Percentiles rank a stretch among this genome's conserved stretches.
Conservation (phyloP, 2,329 filamentous ascomycete species). For the Talaromyces amestolkiae region DNA sequence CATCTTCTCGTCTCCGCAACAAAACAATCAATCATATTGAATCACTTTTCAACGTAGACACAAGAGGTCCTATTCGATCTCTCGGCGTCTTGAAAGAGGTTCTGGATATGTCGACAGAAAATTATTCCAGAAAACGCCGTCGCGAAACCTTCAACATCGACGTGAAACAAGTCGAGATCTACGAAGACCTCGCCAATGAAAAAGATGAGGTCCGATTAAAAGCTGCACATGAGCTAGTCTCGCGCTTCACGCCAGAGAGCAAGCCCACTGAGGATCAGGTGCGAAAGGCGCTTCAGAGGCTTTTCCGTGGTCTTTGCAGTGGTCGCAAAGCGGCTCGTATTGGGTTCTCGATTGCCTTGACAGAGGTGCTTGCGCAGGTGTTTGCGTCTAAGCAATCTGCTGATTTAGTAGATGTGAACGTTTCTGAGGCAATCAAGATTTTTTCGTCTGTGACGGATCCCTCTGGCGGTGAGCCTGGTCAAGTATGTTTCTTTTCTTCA, state of each 20-base stretch:
- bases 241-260: slow-evolving; percentile 44
- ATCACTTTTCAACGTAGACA: background rate
- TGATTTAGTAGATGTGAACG: slow-evolving; percentile 32
- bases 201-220: slow-evolving; percentile 48
- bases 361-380: slow-evolving; percentile 72
- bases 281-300: slow-evolving; percentile 52
- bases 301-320: slow-evolving; percentile 87
- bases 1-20: background rate
- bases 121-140: slow-evolving; percentile 38
- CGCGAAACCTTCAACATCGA: slow-evolving; percentile 45
- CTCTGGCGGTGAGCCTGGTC: slow-evolving; percentile 52
- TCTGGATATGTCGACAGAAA: slow-evolving; percentile 31
- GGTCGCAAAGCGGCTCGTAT: slow-evolving; percentile 82
- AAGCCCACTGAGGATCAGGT: slow-evolving; percentile 42
- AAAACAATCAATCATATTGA: background rate
- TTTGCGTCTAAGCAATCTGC: slow-evolving; percentile 43
- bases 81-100: background rate
- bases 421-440: slow-evolving; percentile 49
- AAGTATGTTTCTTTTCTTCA: slow-evolving; percentile 39
- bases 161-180: slow-evolving; percentile 48
- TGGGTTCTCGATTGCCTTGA: slow-evolving; percentile 85
- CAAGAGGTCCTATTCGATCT: background rate
- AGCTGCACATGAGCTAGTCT: slow-evolving; percentile 45
- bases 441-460: slow-evolving; percentile 54
- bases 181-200: slow-evolving; percentile 49